Conservation (phyloP, 345 rosid genomes). For the Euclidium syriacum region DNA sequence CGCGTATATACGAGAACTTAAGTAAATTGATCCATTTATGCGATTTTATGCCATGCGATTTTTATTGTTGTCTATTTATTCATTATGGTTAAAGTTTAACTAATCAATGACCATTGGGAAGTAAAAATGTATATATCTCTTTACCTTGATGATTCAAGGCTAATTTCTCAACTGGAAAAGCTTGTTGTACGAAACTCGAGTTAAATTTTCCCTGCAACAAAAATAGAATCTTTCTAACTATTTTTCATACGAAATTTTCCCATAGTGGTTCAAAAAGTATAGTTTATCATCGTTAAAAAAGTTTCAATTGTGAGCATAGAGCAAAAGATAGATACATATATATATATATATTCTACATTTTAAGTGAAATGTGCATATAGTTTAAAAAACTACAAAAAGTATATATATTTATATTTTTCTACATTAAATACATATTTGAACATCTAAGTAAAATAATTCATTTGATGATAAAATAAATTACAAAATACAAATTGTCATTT, state of each 20-base stretch:
- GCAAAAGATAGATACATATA: too few relatives aligned
- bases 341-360: too few relatives aligned
- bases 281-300: neutral
- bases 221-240: neutral
- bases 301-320: neutral
- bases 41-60: neutral
- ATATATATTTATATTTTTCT: too few relatives aligned
- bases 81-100: neutral
- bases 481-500: too few relatives aligned
- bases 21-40: neutral
- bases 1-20: neutral
- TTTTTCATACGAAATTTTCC: neutral
- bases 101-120: neutral
- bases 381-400: too few relatives aligned
- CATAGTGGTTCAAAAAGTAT: neutral
- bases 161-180: slow-evolving; percentile 18
- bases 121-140: neutral
- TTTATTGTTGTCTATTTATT: neutral
- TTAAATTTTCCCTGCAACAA: slow-evolving; percentile 15
- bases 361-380: too few relatives aligned
- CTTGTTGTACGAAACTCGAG: slow-evolving; percentile 8
- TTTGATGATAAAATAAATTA: too few relatives aligned
- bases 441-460: too few relatives aligned
- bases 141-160: slow-evolving; percentile 4
- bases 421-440: too few relatives aligned